Conservation (phyloP, 345 rosid genomes). For the Carallia pectinifolia region DNA sequence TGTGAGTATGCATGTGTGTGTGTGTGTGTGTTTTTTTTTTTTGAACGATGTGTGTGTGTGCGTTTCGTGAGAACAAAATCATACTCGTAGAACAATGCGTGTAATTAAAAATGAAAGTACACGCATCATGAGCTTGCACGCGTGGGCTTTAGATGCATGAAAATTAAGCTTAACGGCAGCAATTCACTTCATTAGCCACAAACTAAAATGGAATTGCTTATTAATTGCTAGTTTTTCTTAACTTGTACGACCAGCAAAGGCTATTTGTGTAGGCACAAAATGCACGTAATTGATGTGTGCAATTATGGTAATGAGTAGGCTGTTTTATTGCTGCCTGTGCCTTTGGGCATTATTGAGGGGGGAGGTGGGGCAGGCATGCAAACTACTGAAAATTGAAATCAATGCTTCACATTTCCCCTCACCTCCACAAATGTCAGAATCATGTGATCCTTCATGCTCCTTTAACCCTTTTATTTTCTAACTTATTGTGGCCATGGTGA, state of each 20-base stretch:
- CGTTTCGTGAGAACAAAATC: conserved; percentile 15
- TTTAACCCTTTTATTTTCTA: neutral
- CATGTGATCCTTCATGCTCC: conserved; percentile 17
- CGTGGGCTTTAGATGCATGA: neutral
- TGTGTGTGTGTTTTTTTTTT: no score
- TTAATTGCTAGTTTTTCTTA: conserved; percentile 6
- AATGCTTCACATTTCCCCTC: conserved; percentile 8
- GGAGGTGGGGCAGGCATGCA: conserved; percentile 22
- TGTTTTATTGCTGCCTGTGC: neutral
- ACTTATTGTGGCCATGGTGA: neutral
- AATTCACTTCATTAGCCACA: neutral
- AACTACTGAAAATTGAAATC: conserved; percentile 4
- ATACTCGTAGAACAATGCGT: conserved; percentile 16
- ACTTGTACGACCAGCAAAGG: conserved; percentile 50
- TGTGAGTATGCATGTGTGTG: no score
- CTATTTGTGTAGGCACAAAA: neutral
- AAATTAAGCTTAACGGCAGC: conserved; percentile 3
- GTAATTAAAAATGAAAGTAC: conserved; percentile 5
- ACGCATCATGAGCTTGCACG: conserved; percentile 5
- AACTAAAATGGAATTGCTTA: neutral
- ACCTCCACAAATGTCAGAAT: conserved; percentile 11
- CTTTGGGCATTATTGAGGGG: conserved; percentile 7
- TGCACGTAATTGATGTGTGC: conserved; percentile 5
- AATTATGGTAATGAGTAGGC: conserved; percentile 25
- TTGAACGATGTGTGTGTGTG: no score